Evolutionary conservation across 768 basidiomycete genomes (phyloP).

Genomic region (Podaxis rugospora): DNA sequence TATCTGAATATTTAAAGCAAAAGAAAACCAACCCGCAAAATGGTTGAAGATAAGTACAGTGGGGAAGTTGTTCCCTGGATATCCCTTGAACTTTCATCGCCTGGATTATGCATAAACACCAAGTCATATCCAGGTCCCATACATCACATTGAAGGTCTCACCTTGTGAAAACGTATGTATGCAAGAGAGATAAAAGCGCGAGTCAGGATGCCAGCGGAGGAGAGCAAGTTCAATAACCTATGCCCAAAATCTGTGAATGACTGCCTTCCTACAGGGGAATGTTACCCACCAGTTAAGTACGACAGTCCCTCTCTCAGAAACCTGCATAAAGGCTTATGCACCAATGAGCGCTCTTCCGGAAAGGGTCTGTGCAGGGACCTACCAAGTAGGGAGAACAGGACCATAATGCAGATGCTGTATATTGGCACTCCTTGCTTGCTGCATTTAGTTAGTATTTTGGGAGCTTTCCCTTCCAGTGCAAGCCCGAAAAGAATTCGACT

Average conservation of each 20-base stretch:
- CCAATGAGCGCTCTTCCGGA: background rate
- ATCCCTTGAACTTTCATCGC: conserved; percentile 42
- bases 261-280: background rate
- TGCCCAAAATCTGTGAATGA: background rate
- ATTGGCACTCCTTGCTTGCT: conserved; percentile 55
- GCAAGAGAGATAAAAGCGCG: conserved; percentile 43
- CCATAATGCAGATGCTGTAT: conserved; percentile 42
- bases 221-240: conserved; percentile 48
- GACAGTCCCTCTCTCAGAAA: conserved; percentile 42
- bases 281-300: conserved; percentile 42
- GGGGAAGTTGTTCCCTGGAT: conserved; percentile 37
- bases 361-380: background rate
- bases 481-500: conserved; percentile 50
- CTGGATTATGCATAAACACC: conserved; percentile 17
- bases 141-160: conserved; percentile 15
- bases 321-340: conserved; percentile 38
- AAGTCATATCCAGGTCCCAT: background rate
- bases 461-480: conserved; percentile 61
- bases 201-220: conserved; percentile 43
- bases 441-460: conserved; percentile 46
- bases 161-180: conserved; percentile 44
- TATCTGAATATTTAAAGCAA: background rate
- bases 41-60: conserved; percentile 44
- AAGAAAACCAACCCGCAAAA: conserved; percentile 35
- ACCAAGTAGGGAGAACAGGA: conserved; percentile 33